Evolutionary conservation across 768 basidiomycete species (phyloP), one percentile per base, ranked within the genome.

Genomic region (Cystobasidium ongulense): DNA sequence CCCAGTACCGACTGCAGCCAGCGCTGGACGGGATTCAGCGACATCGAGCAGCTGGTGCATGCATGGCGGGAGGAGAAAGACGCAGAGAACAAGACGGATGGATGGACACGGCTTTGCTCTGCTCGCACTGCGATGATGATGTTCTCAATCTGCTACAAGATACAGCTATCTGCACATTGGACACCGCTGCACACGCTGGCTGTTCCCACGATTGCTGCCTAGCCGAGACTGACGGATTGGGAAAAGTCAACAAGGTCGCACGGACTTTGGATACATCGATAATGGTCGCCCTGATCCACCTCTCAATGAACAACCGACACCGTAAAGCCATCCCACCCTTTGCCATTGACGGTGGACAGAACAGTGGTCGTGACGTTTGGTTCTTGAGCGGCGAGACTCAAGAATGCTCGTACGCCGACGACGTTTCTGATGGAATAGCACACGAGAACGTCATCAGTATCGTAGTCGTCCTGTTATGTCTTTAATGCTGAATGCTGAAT

Each of bases 1-100:
- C 36, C 36, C n/a, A 71, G 39, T n/a, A 71, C 31, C 25, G 68
- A 39, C 21, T 71, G 68, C 29, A 71, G 68, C 68, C 68, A 71
- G 27, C 36, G 31, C 68, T 71, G 68, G 3, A 71, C 68, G 13
- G 68, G 27, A 54, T 71, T 71, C 23, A 71, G 68, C 25, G 57
- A 17, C 57, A 59, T 59, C 21, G n/a, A n/a, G n/a, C n/a, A n/a
- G 15, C 46, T 17, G 7, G 46, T n/a, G 46, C 46, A 21, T 21
- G 46, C 21, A 3, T 50, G 46, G 39, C 7, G 39, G 17, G 39
- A 39, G 17, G 39, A 39, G 39, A 39, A 39, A 17, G 8, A 39
- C 8, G 8, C 39, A 39, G 39, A 39, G 39, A 39, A 39, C 39
- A 39, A 39, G 39, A n/a, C n/a, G n/a, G n/a, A n/a, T n/a, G n/a